phyloP scores from a whole-genome alignment of 257 asterid species.

The Apocynum venetum region DNA sequence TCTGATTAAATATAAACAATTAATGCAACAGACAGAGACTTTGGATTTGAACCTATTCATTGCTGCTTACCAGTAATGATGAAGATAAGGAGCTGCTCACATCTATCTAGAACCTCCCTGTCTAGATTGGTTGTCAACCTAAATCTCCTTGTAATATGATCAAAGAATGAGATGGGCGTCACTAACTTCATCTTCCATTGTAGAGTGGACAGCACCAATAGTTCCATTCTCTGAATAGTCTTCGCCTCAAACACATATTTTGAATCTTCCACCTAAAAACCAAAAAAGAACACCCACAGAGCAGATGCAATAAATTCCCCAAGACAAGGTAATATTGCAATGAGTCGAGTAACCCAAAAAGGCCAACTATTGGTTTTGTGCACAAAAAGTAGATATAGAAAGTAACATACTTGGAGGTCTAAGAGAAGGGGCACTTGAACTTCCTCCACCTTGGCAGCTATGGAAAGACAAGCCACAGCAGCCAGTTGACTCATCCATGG shows the following conservation, averaged over 20 bases:
- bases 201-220: slow-evolving; percentile 65
- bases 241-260: slow-evolving; percentile 74
- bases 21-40: neutral
- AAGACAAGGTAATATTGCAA: slow-evolving; percentile 10
- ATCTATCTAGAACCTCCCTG: slow-evolving; percentile 57
- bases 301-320: slow-evolving; percentile 6
- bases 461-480: slow-evolving; percentile 86
- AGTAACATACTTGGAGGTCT: slow-evolving; percentile 72
- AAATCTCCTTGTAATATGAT: slow-evolving; percentile 77
- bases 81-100: slow-evolving; percentile 57
- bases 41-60: neutral
- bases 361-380: neutral
- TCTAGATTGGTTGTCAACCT: slow-evolving; percentile 44
- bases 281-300: slow-evolving; percentile 20
- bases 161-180: slow-evolving; percentile 78
- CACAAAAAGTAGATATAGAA: neutral
- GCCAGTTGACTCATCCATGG: slow-evolving; percentile 94
- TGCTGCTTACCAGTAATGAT: slow-evolving; percentile 53
- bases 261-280: slow-evolving; percentile 56
- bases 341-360: neutral
- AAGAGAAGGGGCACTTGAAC: slow-evolving; percentile 78
- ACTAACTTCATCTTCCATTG: slow-evolving; percentile 85
- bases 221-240: slow-evolving; percentile 90
- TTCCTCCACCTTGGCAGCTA: slow-evolving; percentile 98
- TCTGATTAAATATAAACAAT: neutral